Evolutionary conservation across 441 rosid genomes (phyloP).

Genomic region (Croton laevigatus): DNA sequence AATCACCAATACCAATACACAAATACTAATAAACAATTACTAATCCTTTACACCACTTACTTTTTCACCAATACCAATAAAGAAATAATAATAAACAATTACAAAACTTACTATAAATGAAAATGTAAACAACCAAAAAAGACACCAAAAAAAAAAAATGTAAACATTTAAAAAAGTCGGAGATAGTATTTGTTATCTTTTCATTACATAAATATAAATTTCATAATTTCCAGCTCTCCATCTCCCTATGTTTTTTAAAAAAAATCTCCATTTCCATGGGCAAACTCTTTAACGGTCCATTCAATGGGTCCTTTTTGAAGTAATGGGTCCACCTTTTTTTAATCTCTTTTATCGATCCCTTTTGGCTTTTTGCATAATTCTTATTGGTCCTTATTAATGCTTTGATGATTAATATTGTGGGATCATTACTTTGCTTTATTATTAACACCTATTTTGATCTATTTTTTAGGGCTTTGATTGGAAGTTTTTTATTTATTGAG

Average conservation of each 20-base stretch:
- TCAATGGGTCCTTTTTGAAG: constrained; percentile 15
- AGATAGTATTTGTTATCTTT: not conserved
- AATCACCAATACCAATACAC: too few relatives aligned
- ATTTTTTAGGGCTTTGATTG: not conserved
- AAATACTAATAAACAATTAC: too few relatives aligned
- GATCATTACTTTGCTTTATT: not conserved
- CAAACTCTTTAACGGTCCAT: constrained; percentile 23
- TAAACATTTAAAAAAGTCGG: too few relatives aligned
- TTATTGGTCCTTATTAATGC: not conserved
- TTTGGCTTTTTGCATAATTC: constrained; percentile 15
- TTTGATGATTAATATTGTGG: constrained; percentile 4
- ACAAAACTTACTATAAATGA: too few relatives aligned
- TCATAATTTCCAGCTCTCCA: not conserved
- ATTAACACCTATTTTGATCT: not conserved
- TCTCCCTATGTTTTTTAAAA: too few relatives aligned
- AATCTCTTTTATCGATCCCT: not conserved
- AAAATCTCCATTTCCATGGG: not conserved
- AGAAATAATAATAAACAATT: too few relatives aligned
- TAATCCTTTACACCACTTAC: too few relatives aligned
- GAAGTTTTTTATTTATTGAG: too few relatives aligned
- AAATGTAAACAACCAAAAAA: too few relatives aligned
- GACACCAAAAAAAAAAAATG: too few relatives aligned
- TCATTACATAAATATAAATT: not conserved
- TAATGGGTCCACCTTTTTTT: constrained; percentile 13
- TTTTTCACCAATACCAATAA: too few relatives aligned